Conservation (phyloP, 1,284 basidiomycete genomes). For the Naganishia sp. region DNA sequence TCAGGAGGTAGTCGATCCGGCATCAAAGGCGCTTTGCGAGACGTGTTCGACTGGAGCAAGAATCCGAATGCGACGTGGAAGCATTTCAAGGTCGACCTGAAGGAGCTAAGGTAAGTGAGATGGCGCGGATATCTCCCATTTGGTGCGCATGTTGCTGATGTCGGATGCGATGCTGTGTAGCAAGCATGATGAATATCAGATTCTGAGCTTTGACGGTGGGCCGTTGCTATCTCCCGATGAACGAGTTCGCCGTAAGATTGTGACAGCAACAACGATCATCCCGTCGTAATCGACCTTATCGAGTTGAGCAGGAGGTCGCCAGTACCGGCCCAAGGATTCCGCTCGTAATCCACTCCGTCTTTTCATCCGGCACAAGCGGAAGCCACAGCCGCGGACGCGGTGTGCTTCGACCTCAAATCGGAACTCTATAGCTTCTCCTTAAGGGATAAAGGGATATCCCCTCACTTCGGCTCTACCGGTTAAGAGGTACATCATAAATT, state of each 20-base stretch:
- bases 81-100: slow-evolving; percentile 59
- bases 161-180: slow-evolving; percentile 33
- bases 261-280: slow-evolving; percentile 45
- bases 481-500: too few species aligned
- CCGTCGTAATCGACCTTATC: background rate
- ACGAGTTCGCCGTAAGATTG: slow-evolving; percentile 57
- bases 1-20: background rate
- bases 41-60: slow-evolving; percentile 37
- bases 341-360: too few species aligned
- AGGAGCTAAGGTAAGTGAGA: slow-evolving; percentile 58
- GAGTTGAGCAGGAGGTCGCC: too few species aligned
- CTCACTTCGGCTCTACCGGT: too few species aligned
- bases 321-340: too few species aligned
- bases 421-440: too few species aligned
- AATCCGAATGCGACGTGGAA: slow-evolving; percentile 55
- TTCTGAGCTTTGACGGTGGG: slow-evolving; percentile 46
- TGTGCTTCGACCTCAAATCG: too few species aligned
- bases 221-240: slow-evolving; percentile 56
- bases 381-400: too few species aligned
- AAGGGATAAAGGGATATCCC: too few species aligned
- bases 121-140: background rate
- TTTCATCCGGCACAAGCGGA: too few species aligned
- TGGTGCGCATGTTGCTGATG: slow-evolving; percentile 1
- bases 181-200: slow-evolving; percentile 51
- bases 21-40: slow-evolving; percentile 10